Base-by-base conservation (phyloP, 2,329 filamentous ascomycete species). In the Penicillium expansum region DNA sequence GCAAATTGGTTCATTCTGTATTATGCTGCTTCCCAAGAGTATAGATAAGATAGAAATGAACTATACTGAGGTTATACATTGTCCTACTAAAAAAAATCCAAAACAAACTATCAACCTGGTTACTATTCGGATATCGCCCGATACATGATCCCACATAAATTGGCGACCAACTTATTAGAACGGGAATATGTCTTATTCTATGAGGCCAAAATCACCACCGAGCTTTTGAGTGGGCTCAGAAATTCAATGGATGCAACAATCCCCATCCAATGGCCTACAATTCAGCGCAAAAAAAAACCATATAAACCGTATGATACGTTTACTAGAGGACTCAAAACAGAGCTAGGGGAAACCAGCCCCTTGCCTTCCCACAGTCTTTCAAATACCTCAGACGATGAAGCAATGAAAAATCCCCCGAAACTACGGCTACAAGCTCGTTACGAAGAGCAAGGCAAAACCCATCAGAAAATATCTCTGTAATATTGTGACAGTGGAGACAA, bases 281-380 rank as follows among this genome's bases (percentile, higher is more conserved):
- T 62, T 13, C 10, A 20, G 4, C 55, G 42, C 7, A 59, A 45
- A 42, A 51, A 32, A n/a, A 39, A 62, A 8, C 33, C 54, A 22
- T 65, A 47, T 41, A 33, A 57, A 37, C 60, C 60, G 5, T 63
- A 48, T 33, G 14, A 52, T 16, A 58, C 52, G 4, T 64, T 62
- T 39, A 20, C 51, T 6, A 20, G 27, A 13, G 57, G 59, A 33
- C 43, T 57, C 7, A 13, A 37, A 1, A 42, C 53, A 4, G 59
- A 61, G 37, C 22, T 60, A 24, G 27, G 44, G 11, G 43, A 41
- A 1, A 33, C 45, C 41, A 39, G 20, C 37, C 39, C 43, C n/a
- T 39, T 24, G 8, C 2, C 7, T 29, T 50, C 37, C 2, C n/a
- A 22, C 30, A 4, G 14, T 29, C 39, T 43, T 18, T 51, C 24